Evolutionary conservation across 768 basidiomycete species (phyloP), one percentile per base, ranked within the genome.

Genomic region (Tylopilus sp.): DNA sequence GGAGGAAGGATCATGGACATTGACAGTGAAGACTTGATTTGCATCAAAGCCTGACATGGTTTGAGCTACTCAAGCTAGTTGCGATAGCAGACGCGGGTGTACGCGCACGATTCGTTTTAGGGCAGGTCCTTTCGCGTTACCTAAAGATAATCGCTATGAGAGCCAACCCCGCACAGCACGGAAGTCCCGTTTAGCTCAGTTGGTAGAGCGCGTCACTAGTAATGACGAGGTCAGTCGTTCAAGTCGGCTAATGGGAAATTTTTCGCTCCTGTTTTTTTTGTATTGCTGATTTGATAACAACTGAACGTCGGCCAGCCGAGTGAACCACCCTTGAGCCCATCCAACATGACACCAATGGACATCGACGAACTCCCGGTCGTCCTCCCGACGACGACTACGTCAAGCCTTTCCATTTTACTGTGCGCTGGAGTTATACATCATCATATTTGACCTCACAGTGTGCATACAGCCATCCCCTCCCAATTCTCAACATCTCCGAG

Each of bases 401-500:
- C 89, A 25, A 88, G 88, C 6, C 72, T 92, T 49, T 84, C 86
- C 4, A 74, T 91, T 50, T 84, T 86, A 28, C 72, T 92, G 89
- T 90, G 62, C 58, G 87, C 72, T 45, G 26, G 42, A 36, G 48
- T 47, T 36, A 30, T 13, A 21, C 19, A 16, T 46, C 34, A 13
- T 30, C 12, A 25, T 24, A 7, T 28, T 33, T 37, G 41, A 48
- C 43, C 60, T 63, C 62, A 64, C 58, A 34, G 45, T 38, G 13
- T 40, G 21, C 59, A 59, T 68, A 30, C 64, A 98, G 95, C 50
- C 97, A 98, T 70, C 96, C 97, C 33, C 79, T 98, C 14, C 93
- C 97, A 11, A 93, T 99, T 66, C 80, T 99, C 57, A 97, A 94
- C 71, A 88, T 98, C 63, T 97, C 95, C 1, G 97, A 98, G 64